Evolutionary conservation across 2,329 filamentous ascomycete species (phyloP), one percentile per base, ranked within the genome.

Genomic region (Pestalotiopsis sp.): DNA sequence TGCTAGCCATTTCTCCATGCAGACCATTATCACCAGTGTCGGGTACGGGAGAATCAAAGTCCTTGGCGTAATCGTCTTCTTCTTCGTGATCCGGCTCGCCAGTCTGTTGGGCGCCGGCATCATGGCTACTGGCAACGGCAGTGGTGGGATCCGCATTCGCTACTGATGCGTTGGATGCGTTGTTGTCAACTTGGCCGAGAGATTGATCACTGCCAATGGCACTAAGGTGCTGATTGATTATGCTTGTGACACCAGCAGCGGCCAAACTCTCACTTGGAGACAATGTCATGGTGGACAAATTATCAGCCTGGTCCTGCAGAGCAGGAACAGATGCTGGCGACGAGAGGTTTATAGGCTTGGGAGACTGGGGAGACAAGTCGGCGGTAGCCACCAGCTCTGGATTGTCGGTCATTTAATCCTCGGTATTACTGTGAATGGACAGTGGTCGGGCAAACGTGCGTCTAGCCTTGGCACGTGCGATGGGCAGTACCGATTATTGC

Each of bases 261-360:
- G 64, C 52, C 38, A 66, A 55, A 58, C 70, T 73, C 67, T 79
- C 77, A 73, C 67, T 74, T 71, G 70, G 65, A 59, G 70, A 70
- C 31, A 71, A 72, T 49, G 72, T 73, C 80, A 84, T 85, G 75
- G 80, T 81, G 79, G 83, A 83, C 70, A 86, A 79, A 70, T 79
- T 82, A 71, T 87, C 85, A 73, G 85, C 85, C 67, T 84, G 85
- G 70, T 86, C 80, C 75, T 88, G 85, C 68, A 88, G 84, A 31
- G 80, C 78, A 39, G 86, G 85, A 66, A 87, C 82, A 41, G 55
- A 27, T 69, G 84, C 64, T 79, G 67, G 83, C 77, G 84, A 82
- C 67, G 83, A 80, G 62, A 80, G 81, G 71, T 86, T 81, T 69
- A 86, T 75, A 68, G 84, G 81, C 68, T 83, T 79, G 62, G 85